Evolutionary conservation across 2,329 filamentous ascomycete genomes (phyloP).

Genomic region (Sarocladiaceae sp.): DNA sequence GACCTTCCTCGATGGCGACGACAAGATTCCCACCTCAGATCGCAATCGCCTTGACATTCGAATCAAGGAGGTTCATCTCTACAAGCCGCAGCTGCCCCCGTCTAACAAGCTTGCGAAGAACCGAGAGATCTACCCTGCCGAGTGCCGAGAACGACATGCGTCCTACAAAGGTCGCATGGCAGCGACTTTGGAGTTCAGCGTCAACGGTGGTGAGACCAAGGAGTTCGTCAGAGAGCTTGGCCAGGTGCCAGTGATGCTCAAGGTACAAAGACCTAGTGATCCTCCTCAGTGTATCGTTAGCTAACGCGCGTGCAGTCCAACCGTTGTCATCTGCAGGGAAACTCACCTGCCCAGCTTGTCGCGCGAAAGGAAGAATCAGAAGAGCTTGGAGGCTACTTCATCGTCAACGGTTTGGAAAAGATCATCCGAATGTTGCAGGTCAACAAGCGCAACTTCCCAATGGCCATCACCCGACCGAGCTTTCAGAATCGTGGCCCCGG

Average conservation of each 20-base stretch:
- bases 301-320: conserved; percentile 56
- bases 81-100: conserved; percentile 72
- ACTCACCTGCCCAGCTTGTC: conserved; percentile 76
- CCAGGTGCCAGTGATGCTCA: conserved; percentile 87
- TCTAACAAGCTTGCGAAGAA: conserved; percentile 80
- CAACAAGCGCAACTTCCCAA: conserved; percentile 86
- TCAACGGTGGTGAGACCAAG: conserved; percentile 81
- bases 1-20: conserved; percentile 77
- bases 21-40: conserved; percentile 47
- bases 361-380: conserved; percentile 90
- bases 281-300: background rate
- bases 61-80: conserved; percentile 74
- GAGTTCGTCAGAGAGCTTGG: conserved; percentile 83
- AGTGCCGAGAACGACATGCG: conserved; percentile 89
- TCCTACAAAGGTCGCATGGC: conserved; percentile 85
- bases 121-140: conserved; percentile 81
- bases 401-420: conserved; percentile 97
- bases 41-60: conserved; percentile 73
- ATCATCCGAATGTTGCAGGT: conserved; percentile 88
- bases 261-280: conserved; percentile 45
- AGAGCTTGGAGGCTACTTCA: conserved; percentile 92
- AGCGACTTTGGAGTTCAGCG: conserved; percentile 73
- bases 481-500: conserved; percentile 81
- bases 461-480: conserved; percentile 86
- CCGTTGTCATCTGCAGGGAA: conserved; percentile 81